These are phyloP conservation scores for Marasmius sp. DNA, from an alignment of 1,284 basidiomycete genomes.

Conservation along the genomic window DNA sequence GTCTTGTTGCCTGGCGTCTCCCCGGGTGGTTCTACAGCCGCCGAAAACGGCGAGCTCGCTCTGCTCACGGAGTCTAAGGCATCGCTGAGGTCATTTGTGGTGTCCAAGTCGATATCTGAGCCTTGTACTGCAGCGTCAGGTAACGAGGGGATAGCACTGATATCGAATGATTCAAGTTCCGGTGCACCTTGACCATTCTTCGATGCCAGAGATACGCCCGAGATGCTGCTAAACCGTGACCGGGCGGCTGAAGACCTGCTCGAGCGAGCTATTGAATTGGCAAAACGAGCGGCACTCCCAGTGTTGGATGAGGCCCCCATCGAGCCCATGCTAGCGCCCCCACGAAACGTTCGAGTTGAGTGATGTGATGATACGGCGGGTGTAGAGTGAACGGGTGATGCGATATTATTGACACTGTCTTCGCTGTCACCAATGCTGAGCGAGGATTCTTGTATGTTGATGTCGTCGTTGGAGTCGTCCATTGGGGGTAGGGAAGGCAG, in stretches of 20 bases:
- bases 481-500: conserved; percentile 70
- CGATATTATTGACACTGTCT: conserved; percentile 29
- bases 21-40: conserved; percentile 35
- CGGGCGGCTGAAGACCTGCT: conserved; percentile 41
- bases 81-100: conserved; percentile 47
- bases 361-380: conserved; percentile 53
- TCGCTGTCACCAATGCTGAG: conserved; percentile 34
- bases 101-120: conserved; percentile 32
- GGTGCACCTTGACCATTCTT: conserved; percentile 33
- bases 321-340: conserved; percentile 34
- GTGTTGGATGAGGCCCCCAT: conserved; percentile 54
- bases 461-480: conserved; percentile 53
- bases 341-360: background rate
- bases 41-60: conserved; percentile 45
- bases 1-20: conserved; percentile 46
- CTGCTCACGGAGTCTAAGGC: conserved; percentile 61
- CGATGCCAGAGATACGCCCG: conserved; percentile 8
- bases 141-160: conserved; percentile 55
- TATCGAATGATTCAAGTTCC: conserved; percentile 40
- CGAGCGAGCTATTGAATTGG: conserved; percentile 61
- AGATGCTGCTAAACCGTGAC: conserved; percentile 14
- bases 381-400: conserved; percentile 62
- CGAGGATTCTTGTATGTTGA: conserved; percentile 19
- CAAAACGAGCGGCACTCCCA: conserved; percentile 70
- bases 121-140: conserved; percentile 33